A percentile compares a stretch with the other conserved stretches of the same genome.
Conservation (phyloP, 805 yeast species). For the Saccharomycopsis guyanensis region DNA sequence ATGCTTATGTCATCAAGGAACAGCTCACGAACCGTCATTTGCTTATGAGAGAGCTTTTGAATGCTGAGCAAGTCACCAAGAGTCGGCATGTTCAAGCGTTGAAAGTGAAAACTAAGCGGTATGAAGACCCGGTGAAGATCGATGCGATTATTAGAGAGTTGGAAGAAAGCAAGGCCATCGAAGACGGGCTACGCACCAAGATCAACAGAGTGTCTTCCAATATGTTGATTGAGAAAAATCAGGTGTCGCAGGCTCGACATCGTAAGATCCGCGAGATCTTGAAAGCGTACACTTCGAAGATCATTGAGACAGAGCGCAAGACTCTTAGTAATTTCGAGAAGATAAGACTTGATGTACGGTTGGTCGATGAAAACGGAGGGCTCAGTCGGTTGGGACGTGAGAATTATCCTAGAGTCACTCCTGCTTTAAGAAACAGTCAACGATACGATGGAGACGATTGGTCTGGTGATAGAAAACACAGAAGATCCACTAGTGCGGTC, state of each 20-base stretch:
- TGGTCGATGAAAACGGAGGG: conserved; percentile 73
- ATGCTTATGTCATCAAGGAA: conserved; percentile 84
- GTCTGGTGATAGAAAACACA: conserved; percentile 40
- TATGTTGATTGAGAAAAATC: conserved; percentile 66
- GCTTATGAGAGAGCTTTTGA: conserved; percentile 78
- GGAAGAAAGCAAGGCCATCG: conserved; percentile 70
- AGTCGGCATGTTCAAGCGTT: conserved; percentile 63
- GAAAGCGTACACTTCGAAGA: conserved; percentile 53
- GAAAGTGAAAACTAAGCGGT: conserved; percentile 60
- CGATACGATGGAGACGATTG: conserved; percentile 47
- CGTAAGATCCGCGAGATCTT: conserved; percentile 44
- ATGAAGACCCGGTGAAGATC: conserved; percentile 78
- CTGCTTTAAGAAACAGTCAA: conserved; percentile 28
- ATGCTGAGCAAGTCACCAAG: conserved; percentile 69
- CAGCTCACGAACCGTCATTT: conserved; percentile 88
- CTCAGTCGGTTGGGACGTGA: conserved; percentile 78
- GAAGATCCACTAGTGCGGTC: conserved; percentile 29
- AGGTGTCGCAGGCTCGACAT: conserved; percentile 54
- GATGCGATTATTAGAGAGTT: conserved; percentile 81
- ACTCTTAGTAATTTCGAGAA: conserved; percentile 66
- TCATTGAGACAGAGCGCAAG: conserved; percentile 81
- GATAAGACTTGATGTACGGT: conserved; percentile 62
- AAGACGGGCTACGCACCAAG: conserved; percentile 68
- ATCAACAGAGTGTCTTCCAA: conserved; percentile 79
- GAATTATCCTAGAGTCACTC: conserved; percentile 33